Percentiles rank a stretch among this genome's conserved stretches.
phyloP scores from a whole-genome alignment of 2,329 filamentous ascomycete species.

The Cercospora berteroae region DNA sequence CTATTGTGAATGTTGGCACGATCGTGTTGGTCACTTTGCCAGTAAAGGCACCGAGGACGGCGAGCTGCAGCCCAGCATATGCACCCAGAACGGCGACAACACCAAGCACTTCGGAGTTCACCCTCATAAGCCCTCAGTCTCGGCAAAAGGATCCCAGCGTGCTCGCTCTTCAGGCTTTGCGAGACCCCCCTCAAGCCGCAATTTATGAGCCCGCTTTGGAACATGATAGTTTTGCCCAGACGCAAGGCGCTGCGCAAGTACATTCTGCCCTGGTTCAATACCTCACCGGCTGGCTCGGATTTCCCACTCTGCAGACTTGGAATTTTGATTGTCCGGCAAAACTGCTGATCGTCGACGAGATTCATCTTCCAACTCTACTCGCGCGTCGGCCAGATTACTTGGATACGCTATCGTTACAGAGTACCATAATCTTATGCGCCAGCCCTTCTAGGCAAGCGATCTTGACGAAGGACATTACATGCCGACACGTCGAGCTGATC shows the following conservation, averaged over 20 bases:
- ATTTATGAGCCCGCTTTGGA: conserved; percentile 28
- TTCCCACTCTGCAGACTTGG: conserved; percentile 29
- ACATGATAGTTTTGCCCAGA: conserved; percentile 25
- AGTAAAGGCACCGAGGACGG: conserved; percentile 44
- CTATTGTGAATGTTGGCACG: conserved; percentile 29
- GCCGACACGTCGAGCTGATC: conserved; percentile 22
- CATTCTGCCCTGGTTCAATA: conserved; percentile 27
- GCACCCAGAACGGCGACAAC: background rate
- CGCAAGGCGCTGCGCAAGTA: conserved; percentile 23
- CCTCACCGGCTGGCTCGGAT: conserved; percentile 26
- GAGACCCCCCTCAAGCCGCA: conserved; percentile 21
- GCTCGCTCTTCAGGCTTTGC: conserved; percentile 49
- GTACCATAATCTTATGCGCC: conserved; percentile 38
- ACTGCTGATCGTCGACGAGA: conserved; percentile 29
- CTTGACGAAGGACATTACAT: conserved; percentile 25
- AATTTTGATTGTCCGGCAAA: conserved; percentile 23
- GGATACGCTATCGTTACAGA: conserved; percentile 22
- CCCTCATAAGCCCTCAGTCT: background rate
- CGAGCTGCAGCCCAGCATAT: background rate
- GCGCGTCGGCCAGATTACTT: conserved; percentile 18
- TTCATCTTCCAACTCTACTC: conserved; percentile 26
- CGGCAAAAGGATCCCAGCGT: conserved; percentile 40
- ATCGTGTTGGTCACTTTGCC: conserved; percentile 23
- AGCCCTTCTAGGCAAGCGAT: conserved; percentile 31
- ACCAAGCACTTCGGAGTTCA: background rate